Percentiles rank a stretch among this genome's conserved stretches.
These are phyloP conservation scores for Aspergillus puulaauensis DNA, from an alignment of 2,329 filamentous ascomycete genomes.

Conservation along the genomic window DNA sequence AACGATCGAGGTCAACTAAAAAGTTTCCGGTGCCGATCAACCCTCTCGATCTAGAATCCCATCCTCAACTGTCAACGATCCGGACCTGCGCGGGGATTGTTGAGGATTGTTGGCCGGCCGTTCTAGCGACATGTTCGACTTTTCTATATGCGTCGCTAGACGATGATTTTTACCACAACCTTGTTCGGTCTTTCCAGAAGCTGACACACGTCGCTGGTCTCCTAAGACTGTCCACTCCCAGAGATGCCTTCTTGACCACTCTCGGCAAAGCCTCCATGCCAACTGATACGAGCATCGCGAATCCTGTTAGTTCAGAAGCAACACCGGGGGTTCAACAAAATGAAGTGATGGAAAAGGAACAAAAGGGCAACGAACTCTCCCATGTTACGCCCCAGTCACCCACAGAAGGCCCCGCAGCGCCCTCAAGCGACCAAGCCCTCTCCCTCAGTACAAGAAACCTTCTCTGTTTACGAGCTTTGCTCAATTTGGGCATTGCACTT, in stretches of 20 bases:
- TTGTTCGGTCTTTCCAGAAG: conserved; percentile 91
- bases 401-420: conserved; percentile 25
- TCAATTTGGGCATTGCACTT: conserved; percentile 94
- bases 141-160: conserved; percentile 91
- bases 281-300: conserved; percentile 56
- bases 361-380: conserved; percentile 28
- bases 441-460: conserved; percentile 84
- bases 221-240: conserved; percentile 76
- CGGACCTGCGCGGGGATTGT: conserved; percentile 78
- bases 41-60: conserved; percentile 72
- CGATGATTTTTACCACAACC: conserved; percentile 86
- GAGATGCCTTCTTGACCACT: conserved; percentile 93
- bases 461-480: conserved; percentile 80
- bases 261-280: conserved; percentile 91
- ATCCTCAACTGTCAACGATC: conserved; percentile 69
- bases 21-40: conserved; percentile 65
- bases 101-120: conserved; percentile 91
- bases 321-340: conserved; percentile 21
- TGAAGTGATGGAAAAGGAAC: conserved; percentile 29
- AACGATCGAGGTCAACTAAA: conserved; percentile 24
- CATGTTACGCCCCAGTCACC: conserved; percentile 24
- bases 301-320: conserved; percentile 18
- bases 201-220: conserved; percentile 93
- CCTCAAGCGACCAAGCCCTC: conserved; percentile 45
- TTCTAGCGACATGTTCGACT: conserved; percentile 91